Base-by-base conservation (phyloP, 805 yeast species). In the Candida awuae region DNA sequence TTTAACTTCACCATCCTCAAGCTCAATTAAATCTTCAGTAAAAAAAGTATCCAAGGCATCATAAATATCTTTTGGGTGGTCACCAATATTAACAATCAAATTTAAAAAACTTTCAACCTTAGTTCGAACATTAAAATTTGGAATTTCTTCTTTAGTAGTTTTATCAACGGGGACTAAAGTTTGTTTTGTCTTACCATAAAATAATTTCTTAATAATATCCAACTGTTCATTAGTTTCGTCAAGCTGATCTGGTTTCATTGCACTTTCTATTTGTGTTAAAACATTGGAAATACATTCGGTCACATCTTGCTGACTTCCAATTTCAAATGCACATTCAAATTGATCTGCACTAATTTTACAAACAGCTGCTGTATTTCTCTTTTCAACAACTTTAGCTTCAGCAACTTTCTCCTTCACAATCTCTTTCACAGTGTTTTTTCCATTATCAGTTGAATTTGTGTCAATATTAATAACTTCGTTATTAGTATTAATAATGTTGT, bases 201-300 rank as follows among this genome's bases (percentile, higher is more conserved):
- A 92, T 31, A 90, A 63, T 23, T 73, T 66, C 52, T 88, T 90
- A 30, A 92, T 70, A 20, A 85, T 56, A 58, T 92, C 98, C 38
- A 70, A 60, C 54, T 90, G 97, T 56, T 90, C 97, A 17, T 76
- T 72, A 50, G 87, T 88, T 1, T 62, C 70, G 36, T 83, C 94
- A 34, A 80, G 53, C 1, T 59, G 58, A 13, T 67, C 67, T 0
- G 95, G 94, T 36, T 71, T 77, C 41, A 84, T 68, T 0, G 95
- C 94, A 19, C 94, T 84, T 55, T 90, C 97, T 27, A 92, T 65
- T 57, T 90, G 97, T 47, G 81, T 84, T 12, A 88, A 67, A 7
- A 92, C 97, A 57, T 92, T 92, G 39, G 88, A 94, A 53, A 90
- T 87, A 59, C 97, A 90, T 56, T 92, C 98, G 0, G 97, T 87